Evolutionary conservation across 208 protist genomes (phyloP).

Genomic region (Wallacemonas sp.): DNA sequence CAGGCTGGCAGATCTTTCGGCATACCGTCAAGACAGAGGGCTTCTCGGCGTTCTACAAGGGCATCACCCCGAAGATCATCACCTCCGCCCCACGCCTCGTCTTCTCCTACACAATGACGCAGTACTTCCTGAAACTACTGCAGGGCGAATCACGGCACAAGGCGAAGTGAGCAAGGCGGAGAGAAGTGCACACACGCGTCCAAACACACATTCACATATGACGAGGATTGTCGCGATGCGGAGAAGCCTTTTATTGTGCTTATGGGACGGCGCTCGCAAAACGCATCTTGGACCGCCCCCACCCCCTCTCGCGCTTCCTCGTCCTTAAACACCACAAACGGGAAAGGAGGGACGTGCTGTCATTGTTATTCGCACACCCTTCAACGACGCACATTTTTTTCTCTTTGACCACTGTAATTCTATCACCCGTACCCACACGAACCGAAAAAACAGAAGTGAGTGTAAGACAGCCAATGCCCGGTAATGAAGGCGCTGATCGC

Average conservation of each 20-base stretch:
- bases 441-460: too few species aligned
- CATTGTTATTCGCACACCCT: too few species aligned
- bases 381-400: too few species aligned
- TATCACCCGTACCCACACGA: too few species aligned
- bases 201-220: constrained; percentile 1
- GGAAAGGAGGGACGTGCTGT: too few species aligned
- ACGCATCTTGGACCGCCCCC: too few species aligned
- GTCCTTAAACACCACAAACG: too few species aligned
- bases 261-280: too few species aligned
- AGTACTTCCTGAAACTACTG: constrained; percentile 69
- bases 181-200: neutral
- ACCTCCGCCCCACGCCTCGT: constrained; percentile 73
- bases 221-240: neutral
- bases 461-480: neutral
- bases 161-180: neutral
- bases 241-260: too few species aligned
- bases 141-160: constrained; percentile 7
- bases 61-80: constrained; percentile 75
- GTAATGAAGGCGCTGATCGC: neutral
- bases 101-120: constrained; percentile 86
- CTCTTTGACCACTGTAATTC: too few species aligned
- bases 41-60: constrained; percentile 80
- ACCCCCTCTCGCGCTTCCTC: too few species aligned
- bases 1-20: constrained; percentile 48
- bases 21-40: constrained; percentile 57